These are phyloP conservation scores for Bacidia rubella DNA, from an alignment of 495 filamentous ascomycete genomes.

Conservation along the genomic window DNA sequence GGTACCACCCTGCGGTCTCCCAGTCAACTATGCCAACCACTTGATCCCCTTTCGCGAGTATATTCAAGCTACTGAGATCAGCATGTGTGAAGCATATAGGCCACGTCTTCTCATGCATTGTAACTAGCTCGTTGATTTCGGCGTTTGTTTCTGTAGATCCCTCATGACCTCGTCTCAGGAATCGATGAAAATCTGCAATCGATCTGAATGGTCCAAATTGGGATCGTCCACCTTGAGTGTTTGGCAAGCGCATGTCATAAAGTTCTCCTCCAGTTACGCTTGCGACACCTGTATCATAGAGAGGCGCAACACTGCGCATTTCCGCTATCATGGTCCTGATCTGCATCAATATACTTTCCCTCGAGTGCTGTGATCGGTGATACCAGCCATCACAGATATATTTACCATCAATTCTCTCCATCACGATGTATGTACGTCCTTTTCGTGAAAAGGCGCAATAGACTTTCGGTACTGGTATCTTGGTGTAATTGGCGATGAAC, in stretches of 20 bases:
- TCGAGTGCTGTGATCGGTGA: conserved; percentile 25
- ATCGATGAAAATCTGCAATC: conserved; percentile 30
- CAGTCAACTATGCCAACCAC: conserved; percentile 39
- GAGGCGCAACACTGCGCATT: conserved; percentile 28
- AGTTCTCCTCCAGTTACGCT: conserved; percentile 30
- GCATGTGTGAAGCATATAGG: conserved; percentile 24
- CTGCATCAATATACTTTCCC: conserved; percentile 31
- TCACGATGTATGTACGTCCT: conserved; percentile 34
- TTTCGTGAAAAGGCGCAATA: conserved; percentile 33
- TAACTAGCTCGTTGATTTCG: conserved; percentile 29
- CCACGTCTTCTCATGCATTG: conserved; percentile 23
- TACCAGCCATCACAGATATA: conserved; percentile 23
- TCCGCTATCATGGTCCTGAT: conserved; percentile 28
- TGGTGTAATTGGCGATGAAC: conserved; percentile 33
- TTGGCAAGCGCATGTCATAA: conserved; percentile 25
- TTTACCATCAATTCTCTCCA: conserved; percentile 36
- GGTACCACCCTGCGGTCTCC: conserved; percentile 39
- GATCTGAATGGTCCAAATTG: conserved; percentile 29
- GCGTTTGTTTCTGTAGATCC: conserved; percentile 18
- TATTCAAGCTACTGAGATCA: conserved; percentile 25
- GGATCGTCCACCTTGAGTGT: conserved; percentile 15
- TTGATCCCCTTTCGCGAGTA: conserved; percentile 20
- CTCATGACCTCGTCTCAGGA: conserved; percentile 28
- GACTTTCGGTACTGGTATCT: conserved; percentile 38
- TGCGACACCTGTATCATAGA: conserved; percentile 23